Conservation (phyloP, 805 yeast species). For the Schizosaccharomyces osmophilus region DNA sequence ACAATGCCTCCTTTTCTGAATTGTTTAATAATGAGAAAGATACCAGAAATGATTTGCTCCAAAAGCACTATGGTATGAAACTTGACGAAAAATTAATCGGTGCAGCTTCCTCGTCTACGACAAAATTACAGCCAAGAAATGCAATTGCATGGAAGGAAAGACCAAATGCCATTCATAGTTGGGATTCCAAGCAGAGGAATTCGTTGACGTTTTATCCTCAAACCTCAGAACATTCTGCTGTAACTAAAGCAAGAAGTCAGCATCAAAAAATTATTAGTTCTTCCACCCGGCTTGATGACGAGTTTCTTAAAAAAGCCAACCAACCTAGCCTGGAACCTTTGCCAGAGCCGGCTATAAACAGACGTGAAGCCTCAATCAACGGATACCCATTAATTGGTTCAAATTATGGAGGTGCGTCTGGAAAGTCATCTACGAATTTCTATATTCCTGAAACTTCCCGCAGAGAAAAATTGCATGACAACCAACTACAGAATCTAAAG, state of each 20-base stretch:
- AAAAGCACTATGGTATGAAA: background rate
- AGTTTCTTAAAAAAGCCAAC: background rate
- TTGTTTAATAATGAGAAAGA: background rate
- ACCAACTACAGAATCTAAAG: background rate
- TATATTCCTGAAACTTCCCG: background rate
- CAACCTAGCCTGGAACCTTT: background rate
- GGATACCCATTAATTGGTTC: background rate
- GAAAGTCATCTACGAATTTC: background rate
- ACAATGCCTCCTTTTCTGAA: background rate
- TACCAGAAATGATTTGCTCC: background rate
- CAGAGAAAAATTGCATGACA: background rate
- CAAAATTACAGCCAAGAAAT: background rate
- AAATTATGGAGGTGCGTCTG: background rate
- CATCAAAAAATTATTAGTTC: background rate
- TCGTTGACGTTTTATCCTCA: background rate
- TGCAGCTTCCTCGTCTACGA: background rate
- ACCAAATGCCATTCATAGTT: background rate
- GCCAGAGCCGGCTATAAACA: background rate
- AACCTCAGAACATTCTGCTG: background rate
- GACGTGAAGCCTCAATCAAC: background rate
- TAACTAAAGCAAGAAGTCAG: background rate
- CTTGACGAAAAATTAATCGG: background rate
- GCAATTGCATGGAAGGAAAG: background rate
- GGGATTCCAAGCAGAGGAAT: background rate
- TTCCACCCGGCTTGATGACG: background rate